Evolutionary conservation across 1,284 basidiomycete genomes (phyloP).

Genomic region (Microbotryum intermedium): DNA sequence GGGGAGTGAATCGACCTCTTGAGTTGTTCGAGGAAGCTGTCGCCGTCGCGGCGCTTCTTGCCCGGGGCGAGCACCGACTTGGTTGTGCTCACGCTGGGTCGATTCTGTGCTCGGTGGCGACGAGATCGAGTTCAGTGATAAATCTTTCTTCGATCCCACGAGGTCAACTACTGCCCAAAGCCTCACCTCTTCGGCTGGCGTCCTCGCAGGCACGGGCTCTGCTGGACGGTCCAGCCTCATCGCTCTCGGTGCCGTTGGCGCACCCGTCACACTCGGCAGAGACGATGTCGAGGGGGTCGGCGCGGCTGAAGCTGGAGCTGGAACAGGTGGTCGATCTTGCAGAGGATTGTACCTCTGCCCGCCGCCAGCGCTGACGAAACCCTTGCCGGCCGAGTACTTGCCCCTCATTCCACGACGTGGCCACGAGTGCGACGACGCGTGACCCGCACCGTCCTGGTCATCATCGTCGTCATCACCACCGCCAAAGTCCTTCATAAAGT

Average conservation of each 20-base stretch:
- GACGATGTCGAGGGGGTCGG: conserved; percentile 3
- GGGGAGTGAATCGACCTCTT: conserved; percentile 53
- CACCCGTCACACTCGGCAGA: neutral
- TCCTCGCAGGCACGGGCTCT: conserved; percentile 46
- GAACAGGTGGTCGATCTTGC: neutral
- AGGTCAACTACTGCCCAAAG: no score
- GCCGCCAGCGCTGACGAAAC: conserved; percentile 63
- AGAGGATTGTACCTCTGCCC: conserved; percentile 22
- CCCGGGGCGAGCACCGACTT: conserved; percentile 47
- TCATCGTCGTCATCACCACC: conserved; percentile 48
- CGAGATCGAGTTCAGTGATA: no score
- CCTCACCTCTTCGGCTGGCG: conserved; percentile 33
- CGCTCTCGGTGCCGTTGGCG: conserved; percentile 7
- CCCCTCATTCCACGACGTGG: conserved; percentile 31
- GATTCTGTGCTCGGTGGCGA: no score
- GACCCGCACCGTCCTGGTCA: conserved; percentile 17
- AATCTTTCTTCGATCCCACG: no score
- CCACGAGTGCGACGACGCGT: conserved; percentile 12
- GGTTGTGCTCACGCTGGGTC: neutral
- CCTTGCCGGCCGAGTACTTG: conserved; percentile 49
- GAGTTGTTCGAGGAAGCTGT: conserved; percentile 83
- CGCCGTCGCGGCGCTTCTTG: conserved; percentile 88
- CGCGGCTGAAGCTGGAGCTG: conserved; percentile 1
- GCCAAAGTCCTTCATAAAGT: conserved; percentile 79
- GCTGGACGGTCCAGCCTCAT: conserved; percentile 32